These are phyloP conservation scores for Boletus subcaerulescens DNA, from an alignment of 768 basidiomycete genomes.

Conservation along the genomic window DNA sequence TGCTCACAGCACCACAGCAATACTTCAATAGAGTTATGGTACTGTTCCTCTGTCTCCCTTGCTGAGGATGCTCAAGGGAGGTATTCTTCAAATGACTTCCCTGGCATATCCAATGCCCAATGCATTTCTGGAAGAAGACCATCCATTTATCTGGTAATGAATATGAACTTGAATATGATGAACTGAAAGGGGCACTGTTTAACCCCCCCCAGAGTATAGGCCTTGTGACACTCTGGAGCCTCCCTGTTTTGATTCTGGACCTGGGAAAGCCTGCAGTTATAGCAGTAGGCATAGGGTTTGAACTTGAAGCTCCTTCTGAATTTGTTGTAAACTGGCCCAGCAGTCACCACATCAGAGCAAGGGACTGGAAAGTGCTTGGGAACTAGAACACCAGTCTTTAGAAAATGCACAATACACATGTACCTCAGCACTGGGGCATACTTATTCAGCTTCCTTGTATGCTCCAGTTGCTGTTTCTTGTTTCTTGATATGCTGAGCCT, in stretches of 20 bases:
- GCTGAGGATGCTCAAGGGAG: background rate
- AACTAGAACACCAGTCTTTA: background rate
- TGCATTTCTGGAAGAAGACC: background rate
- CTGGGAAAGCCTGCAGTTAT: background rate
- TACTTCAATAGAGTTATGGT: background rate
- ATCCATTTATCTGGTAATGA: background rate
- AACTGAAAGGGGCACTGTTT: background rate
- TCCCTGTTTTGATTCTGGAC: background rate
- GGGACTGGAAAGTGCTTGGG: background rate
- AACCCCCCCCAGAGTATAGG: background rate
- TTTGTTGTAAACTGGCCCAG: background rate
- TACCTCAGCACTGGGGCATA: no score
- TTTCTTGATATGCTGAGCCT: no score
- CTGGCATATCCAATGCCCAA: background rate
- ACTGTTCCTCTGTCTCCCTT: background rate
- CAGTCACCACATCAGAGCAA: background rate
- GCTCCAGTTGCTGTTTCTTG: no score
- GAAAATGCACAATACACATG: no score
- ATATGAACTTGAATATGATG: background rate
- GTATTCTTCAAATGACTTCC: background rate
- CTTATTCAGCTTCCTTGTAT: no score
- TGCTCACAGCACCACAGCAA: background rate
- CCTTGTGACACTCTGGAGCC: background rate
- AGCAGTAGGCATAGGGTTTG: background rate
- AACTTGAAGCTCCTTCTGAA: background rate